A percentile compares a stretch with the other conserved stretches of the same genome.
phyloP scores from a whole-genome alignment of 352 stramenopile genomes.

The Pythium phragmiticola region DNA sequence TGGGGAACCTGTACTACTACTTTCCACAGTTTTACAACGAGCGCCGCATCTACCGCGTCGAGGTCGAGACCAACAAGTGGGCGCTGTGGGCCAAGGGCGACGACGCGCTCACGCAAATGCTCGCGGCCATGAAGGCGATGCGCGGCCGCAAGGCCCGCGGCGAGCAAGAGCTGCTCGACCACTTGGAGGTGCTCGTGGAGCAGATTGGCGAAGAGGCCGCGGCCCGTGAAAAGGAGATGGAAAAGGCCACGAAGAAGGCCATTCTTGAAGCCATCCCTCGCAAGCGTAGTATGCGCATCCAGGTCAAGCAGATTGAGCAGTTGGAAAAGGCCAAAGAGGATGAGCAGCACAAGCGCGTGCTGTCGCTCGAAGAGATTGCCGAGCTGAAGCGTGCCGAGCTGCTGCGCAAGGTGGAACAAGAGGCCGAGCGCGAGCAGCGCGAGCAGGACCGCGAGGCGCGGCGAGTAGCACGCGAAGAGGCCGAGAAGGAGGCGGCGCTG shows the following conservation, averaged over 20 bases:
- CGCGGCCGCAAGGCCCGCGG: slow-evolving; percentile 64
- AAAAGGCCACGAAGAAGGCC: slow-evolving; percentile 72
- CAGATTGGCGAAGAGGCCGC: slow-evolving; percentile 68
- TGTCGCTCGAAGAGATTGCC: slow-evolving; percentile 62
- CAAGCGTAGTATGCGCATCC: slow-evolving; percentile 79
- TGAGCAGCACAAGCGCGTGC: slow-evolving; percentile 47
- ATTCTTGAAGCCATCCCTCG: slow-evolving; percentile 84
- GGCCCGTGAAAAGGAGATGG: slow-evolving; percentile 48
- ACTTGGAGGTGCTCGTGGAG: slow-evolving; percentile 79
- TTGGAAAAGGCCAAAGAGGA: slow-evolving; percentile 74
- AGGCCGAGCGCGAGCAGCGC: slow-evolving; percentile 54
- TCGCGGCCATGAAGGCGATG: slow-evolving; percentile 54
- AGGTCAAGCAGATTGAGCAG: slow-evolving; percentile 83
- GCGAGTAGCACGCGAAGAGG: slow-evolving; percentile 46
- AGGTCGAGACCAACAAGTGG: slow-evolving; percentile 52
- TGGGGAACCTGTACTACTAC: slow-evolving; percentile 78
- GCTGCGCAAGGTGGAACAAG: slow-evolving; percentile 61
- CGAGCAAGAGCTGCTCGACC: slow-evolving; percentile 74
- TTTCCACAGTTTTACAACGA: slow-evolving; percentile 88
- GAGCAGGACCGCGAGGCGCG: slow-evolving; percentile 55
- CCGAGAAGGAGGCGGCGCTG: slow-evolving; percentile 52
- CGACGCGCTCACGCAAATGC: slow-evolving; percentile 54
- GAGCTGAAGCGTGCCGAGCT: slow-evolving; percentile 71
- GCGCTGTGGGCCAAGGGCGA: slow-evolving; percentile 79
- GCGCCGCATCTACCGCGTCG: slow-evolving; percentile 68